Evolutionary conservation across 202 grass and related monocot genomes (phyloP).

Genomic region (Schoenoplectus tabernaemontani): DNA sequence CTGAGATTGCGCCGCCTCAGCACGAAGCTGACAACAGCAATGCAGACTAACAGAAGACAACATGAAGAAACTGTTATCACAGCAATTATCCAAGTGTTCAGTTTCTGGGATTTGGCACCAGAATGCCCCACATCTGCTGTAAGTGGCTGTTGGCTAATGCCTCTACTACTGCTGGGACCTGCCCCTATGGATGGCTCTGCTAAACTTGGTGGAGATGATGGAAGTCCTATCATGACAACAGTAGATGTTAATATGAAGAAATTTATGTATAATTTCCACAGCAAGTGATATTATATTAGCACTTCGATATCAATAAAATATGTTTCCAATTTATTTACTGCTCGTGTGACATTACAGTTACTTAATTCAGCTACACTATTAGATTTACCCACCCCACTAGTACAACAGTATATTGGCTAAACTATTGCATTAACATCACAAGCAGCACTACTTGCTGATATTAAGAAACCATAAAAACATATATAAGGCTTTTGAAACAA

Average conservation of each 20-base stretch:
- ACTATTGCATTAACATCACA: not conserved
- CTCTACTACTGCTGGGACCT: constrained; percentile 33
- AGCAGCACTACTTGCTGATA: not conserved
- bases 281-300: not conserved
- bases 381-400: not conserved
- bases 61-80: constrained; percentile 56
- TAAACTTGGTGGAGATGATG: constrained; percentile 45
- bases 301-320: not conserved
- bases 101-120: constrained; percentile 39
- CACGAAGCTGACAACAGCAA: constrained; percentile 41
- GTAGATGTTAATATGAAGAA: not conserved
- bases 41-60: constrained; percentile 43
- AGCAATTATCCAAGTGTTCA: constrained; percentile 62
- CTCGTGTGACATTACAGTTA: not conserved
- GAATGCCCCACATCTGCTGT: constrained; percentile 38
- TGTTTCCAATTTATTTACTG: not conserved
- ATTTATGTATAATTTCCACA: not conserved
- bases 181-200: constrained; percentile 26
- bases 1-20: constrained; percentile 44
- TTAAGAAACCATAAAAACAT: not conserved
- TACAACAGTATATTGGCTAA: not conserved
- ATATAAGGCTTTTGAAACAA: not conserved
- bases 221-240: constrained; percentile 45
- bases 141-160: constrained; percentile 40
- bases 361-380: not conserved